Evolutionary conservation across 2,329 filamentous ascomycete genomes (phyloP).

Genomic region (Nectriaceae sp.): DNA sequence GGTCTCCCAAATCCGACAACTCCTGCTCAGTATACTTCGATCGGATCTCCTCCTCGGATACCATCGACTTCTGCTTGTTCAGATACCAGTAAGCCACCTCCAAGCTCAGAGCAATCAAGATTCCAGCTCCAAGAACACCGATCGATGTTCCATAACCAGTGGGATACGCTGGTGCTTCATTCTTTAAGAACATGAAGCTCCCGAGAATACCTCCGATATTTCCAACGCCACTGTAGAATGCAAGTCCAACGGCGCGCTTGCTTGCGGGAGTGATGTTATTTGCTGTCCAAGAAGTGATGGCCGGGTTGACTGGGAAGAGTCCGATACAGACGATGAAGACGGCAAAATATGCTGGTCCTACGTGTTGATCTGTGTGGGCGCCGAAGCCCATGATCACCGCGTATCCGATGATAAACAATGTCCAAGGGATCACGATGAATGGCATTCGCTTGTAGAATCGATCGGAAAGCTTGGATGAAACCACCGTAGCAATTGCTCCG

Average conservation of each 20-base stretch:
- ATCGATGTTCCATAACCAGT: constrained; percentile 1
- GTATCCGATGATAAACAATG: constrained; percentile 52
- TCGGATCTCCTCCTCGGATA: constrained; percentile 18
- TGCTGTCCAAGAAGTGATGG: constrained; percentile 30
- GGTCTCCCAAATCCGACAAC: constrained; percentile 19
- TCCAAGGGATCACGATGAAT: constrained; percentile 56
- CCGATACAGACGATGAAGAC: constrained; percentile 65
- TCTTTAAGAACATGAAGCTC: constrained; percentile 10
- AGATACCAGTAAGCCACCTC: constrained; percentile 1
- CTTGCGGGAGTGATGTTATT: constrained; percentile 31
- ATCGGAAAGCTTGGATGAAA: neutral
- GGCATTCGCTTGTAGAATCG: constrained; percentile 32
- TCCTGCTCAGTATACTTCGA: constrained; percentile 17
- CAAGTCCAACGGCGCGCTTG: constrained; percentile 34
- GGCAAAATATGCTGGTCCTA: neutral
- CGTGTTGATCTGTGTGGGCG: neutral
- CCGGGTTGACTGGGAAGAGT: constrained; percentile 52
- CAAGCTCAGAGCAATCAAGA: neutral
- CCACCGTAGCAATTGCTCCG: constrained; percentile 5
- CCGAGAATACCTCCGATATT: constrained; percentile 10
- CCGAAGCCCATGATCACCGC: neutral
- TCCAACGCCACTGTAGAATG: constrained; percentile 24
- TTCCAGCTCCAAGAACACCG: neutral
- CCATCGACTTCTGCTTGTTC: constrained; percentile 20
- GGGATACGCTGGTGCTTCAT: constrained; percentile 2